Evolutionary conservation across 2,329 filamentous ascomycete genomes (phyloP).

Genomic region (Diaporthe vexans): DNA sequence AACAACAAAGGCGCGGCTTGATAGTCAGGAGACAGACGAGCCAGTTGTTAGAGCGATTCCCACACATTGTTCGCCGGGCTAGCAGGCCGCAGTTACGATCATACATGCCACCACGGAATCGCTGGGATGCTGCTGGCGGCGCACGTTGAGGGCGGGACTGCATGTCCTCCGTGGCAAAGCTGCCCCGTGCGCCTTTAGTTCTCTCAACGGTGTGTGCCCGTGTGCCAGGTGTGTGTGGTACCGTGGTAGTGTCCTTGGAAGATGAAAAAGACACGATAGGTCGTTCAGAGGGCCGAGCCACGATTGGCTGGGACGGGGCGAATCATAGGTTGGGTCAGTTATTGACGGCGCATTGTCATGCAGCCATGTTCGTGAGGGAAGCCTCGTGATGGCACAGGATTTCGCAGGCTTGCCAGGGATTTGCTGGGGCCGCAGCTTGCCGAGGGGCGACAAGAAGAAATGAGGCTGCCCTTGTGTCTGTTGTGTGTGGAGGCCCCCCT

Average conservation of each 20-base stretch:
- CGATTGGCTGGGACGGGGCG: slow-evolving; percentile 29
- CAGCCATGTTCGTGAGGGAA: slow-evolving; percentile 37
- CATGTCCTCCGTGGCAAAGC: slow-evolving; percentile 6
- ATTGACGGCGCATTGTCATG: slow-evolving; percentile 36
- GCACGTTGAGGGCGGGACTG: slow-evolving; percentile 26
- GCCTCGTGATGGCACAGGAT: slow-evolving; percentile 41
- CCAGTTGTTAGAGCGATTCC: neutral
- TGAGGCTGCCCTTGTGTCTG: slow-evolving; percentile 38
- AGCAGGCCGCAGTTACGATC: slow-evolving; percentile 11
- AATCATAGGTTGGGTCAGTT: slow-evolving; percentile 37
- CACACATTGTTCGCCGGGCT: neutral
- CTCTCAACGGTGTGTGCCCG: slow-evolving; percentile 21
- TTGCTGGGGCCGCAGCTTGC: slow-evolving; percentile 38
- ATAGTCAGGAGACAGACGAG: slow-evolving; percentile 1
- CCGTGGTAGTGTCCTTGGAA: slow-evolving; percentile 29
- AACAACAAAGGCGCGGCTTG: slow-evolving; percentile 23
- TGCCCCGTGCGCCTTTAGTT: slow-evolving; percentile 29
- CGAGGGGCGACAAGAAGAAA: slow-evolving; percentile 35
- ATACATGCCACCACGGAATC: neutral
- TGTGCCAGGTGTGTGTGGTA: slow-evolving; percentile 13
- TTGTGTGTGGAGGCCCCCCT: slow-evolving; percentile 28
- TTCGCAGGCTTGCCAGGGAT: slow-evolving; percentile 36
- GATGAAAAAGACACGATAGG: slow-evolving; percentile 34
- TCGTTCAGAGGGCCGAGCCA: slow-evolving; percentile 12
- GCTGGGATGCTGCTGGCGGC: slow-evolving; percentile 24